Base-by-base conservation (phyloP, 805 yeast species). In the Ogataea haglerorum region DNA sequence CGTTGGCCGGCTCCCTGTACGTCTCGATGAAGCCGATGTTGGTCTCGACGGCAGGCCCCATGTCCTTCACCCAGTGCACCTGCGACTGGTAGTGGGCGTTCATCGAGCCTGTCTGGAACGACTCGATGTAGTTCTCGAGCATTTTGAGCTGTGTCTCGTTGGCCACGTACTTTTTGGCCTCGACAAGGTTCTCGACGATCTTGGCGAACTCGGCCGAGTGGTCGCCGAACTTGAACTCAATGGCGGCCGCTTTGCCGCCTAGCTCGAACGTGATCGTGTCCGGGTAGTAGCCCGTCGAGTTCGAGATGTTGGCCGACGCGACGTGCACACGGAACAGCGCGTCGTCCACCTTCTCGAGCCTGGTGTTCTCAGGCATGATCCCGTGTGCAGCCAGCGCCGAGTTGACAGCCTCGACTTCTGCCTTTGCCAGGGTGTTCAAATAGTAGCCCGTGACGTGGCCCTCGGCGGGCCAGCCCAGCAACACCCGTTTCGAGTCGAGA, bases 1-100 rank as follows among this genome's bases (percentile, higher is more conserved):
- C 86, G 34, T 95, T 95, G 23, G 90, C 76, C 12, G 95, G 95
- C 59, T 87, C 96, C 63, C 96, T 75, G 66, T 88, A 88, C 21
- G 96, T 88, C 67, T 88, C 96, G 52, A 88, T 88, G 60, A 88
- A 88, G 0, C 96, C 96, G 53, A 88, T 77, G 59, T 88, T 87
- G 32, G 91, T 80, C 64, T 81, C 88, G 27, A 82, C 81, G 10
- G 68, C 68, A 10, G 96, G 96, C 1, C 86, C 82, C 38, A 84
- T 63, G 61, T 88, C 96, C 58, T 85, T 85, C 43, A 88, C 95
- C 96, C 96, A 88, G 44, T 76, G 71, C 40, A 80, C 76, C 62
- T 88, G 96, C 1, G 96, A 83, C 43, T 83, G 76, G 55, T 84
- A 84, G 63, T 88, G 96, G 9, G 90, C 85, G 48, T 80, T 76